Evolutionary conservation across 176 grass and related monocot genomes (phyloP), one percentile per base, ranked within the genome.

Genomic region (Coix lacrymajobi): DNA sequence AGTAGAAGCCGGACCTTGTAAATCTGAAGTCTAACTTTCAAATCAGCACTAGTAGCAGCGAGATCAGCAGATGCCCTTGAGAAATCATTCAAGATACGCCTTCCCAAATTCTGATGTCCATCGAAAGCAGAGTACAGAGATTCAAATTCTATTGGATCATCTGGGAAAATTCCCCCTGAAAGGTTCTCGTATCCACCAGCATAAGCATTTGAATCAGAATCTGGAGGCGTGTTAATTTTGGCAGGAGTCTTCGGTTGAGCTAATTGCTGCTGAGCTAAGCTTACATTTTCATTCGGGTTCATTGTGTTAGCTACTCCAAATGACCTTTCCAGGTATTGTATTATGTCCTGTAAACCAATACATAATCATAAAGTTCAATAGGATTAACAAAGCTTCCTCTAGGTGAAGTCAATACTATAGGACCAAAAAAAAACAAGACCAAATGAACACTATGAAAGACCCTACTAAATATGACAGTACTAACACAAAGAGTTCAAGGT

Each of bases 281-380:
- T 90, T 70, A 77, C 80, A 90, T 88, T 91, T 70, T 99, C 96
- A 64, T 79, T 91, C 78, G 85, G 96, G 69, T 84, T 95, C 49
- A 69, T 32, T 33, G 74, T 37, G 60, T 34, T 87, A 73, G 71
- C 86, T 65, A 99, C 90, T 67, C 96, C 96, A 91, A 99, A 99
- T 33, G 87, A 99, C 58, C 90, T 96, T 90, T 99, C 96, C 85
- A 99, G 76, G 73, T 96, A 96, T 45, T 96, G 96, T 89, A 99
- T 93, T 68, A 99, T 85, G 89, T 94, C 96, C 96, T 99, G 84
- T 64, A 84, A 83, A 40, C 54, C 71, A 63, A 89, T 46, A 88
- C 81, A 38, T 51, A 67, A 88, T 69, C 5, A 73, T 58, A 25
- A 6, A n/a, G 17, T 52, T 76, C 52, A 66, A 40, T 34, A 15